Percentiles rank a stretch among this genome's conserved stretches.
These are phyloP conservation scores for Dothiorella sarmentorum DNA, from an alignment of 2,329 filamentous ascomycete species.

Conservation along the genomic window DNA sequence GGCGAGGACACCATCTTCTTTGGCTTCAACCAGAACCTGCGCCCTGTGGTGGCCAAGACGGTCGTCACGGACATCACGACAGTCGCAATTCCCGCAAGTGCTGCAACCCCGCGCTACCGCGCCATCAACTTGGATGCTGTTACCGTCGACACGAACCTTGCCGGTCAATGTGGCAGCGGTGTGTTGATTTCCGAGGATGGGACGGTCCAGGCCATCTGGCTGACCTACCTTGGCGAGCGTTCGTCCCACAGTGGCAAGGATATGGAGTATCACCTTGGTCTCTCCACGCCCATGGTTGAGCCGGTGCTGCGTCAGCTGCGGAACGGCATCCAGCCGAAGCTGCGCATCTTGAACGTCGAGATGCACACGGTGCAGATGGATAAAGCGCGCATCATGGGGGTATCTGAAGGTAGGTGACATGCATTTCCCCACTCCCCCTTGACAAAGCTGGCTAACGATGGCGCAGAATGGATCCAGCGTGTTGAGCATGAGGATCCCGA, in stretches of 20 bases:
- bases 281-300: conserved; percentile 82
- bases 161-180: conserved; percentile 85
- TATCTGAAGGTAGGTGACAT: conserved; percentile 61
- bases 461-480: conserved; percentile 78
- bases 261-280: conserved; percentile 92
- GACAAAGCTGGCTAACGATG: conserved; percentile 4
- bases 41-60: conserved; percentile 90
- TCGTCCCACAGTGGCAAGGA: conserved; percentile 76
- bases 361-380: conserved; percentile 95
- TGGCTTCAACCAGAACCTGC: conserved; percentile 94
- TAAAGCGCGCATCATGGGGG: conserved; percentile 94
- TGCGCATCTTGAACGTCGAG: conserved; percentile 91
- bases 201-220: conserved; percentile 90
- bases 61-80: conserved; percentile 96
- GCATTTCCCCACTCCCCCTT: neutral
- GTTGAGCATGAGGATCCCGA: conserved; percentile 85
- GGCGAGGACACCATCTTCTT: conserved; percentile 94
- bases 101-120: conserved; percentile 84
- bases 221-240: conserved; percentile 93
- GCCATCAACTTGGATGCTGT: conserved; percentile 92
- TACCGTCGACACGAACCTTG: conserved; percentile 84
- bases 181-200: conserved; percentile 87
- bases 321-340: conserved; percentile 69
- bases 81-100: conserved; percentile 92
- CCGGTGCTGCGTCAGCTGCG: conserved; percentile 88